These are phyloP conservation scores for Colletotrichum lupini DNA, from an alignment of 2,329 filamentous ascomycete species.

Conservation along the genomic window DNA sequence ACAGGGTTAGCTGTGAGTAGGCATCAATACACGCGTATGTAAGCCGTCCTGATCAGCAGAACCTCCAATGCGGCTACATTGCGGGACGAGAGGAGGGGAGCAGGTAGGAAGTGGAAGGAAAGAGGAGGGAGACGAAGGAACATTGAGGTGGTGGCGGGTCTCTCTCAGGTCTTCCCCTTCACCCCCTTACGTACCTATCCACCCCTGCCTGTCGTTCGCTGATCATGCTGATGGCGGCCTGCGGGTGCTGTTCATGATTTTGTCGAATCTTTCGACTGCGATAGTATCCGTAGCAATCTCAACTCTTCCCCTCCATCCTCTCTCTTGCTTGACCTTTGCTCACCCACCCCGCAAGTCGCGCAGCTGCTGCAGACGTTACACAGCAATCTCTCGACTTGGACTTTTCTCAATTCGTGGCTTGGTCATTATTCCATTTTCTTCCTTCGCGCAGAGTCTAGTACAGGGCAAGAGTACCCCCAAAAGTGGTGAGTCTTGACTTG, in stretches of 20 bases:
- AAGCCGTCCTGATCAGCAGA: not conserved
- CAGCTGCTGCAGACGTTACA: slow-evolving; percentile 2
- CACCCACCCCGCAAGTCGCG: not conserved
- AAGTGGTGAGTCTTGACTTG: slow-evolving; percentile 29
- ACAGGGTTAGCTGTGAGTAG: not conserved
- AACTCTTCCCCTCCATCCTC: slow-evolving; percentile 10
- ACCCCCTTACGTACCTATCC: not conserved
- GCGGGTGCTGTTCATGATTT: slow-evolving; percentile 29
- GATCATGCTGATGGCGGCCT: slow-evolving; percentile 17
- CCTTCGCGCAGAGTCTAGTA: slow-evolving; percentile 12
- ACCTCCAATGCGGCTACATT: not conserved
- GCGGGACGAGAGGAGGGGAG: not conserved
- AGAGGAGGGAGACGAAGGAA: not conserved
- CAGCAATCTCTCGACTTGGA: slow-evolving; percentile 1
- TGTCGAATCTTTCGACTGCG: slow-evolving; percentile 17
- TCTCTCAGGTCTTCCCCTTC: not conserved
- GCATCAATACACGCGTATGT: not conserved
- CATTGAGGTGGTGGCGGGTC: not conserved
- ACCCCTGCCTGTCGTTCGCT: slow-evolving; percentile 9
- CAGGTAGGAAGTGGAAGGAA: not conserved
- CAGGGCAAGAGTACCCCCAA: slow-evolving; percentile 15
- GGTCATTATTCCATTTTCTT: slow-evolving; percentile 12
- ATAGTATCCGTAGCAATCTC: not conserved
- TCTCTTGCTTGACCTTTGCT: not conserved
- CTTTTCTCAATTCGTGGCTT: slow-evolving; percentile 9